Evolutionary conservation across 2,329 filamentous ascomycete species (phyloP), one percentile per base, ranked within the genome.

Genomic region (Ceratocystis variospora): DNA sequence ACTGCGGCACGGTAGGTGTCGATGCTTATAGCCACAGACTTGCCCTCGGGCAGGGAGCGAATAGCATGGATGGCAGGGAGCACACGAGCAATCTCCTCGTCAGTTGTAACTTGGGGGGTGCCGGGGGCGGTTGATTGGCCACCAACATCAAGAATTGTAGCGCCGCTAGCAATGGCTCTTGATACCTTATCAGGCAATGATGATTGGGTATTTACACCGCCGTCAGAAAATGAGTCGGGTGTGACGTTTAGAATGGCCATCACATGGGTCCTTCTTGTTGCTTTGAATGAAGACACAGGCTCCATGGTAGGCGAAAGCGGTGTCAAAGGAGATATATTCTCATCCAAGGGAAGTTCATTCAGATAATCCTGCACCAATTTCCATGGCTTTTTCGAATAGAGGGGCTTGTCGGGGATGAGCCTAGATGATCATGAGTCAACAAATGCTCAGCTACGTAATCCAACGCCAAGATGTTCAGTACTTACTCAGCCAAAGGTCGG

Each of bases 221-320:
- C 93, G 73, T 97, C 92, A 0, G 93, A 97, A 78, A 99, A 99
- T 8, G 93, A 97, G 76, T 99, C 93, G 0, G 93, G 93, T 0
- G 94, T 97, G 64, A 96, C 78, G 75, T 99, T 99, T 59, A 97
- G 80, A 69, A 99, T 96, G 65, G 89, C 89, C 94, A 99, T 99
- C 70, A 96, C 77, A 59, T 85, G 84, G 0, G 93, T 96, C 64
- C 78, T 79, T 61, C 86, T 82, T 59, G 80, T 78, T 5, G 80
- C 76, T 41, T 78, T 76, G 37, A 84, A 76, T 19, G 88, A 80
- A 63, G 83, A 82, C 48, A 94, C 76, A 0, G 84, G 78, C 10
- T 79, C 75, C 5, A 74, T 72, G 3, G 73, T 67, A 2, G 74
- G 73, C 5, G 75, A 59, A 45, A 87, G 74, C 1, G 83, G 83